Evolutionary conservation across 2,329 filamentous ascomycete species (phyloP).

Genomic region (Myotisia sp.): DNA sequence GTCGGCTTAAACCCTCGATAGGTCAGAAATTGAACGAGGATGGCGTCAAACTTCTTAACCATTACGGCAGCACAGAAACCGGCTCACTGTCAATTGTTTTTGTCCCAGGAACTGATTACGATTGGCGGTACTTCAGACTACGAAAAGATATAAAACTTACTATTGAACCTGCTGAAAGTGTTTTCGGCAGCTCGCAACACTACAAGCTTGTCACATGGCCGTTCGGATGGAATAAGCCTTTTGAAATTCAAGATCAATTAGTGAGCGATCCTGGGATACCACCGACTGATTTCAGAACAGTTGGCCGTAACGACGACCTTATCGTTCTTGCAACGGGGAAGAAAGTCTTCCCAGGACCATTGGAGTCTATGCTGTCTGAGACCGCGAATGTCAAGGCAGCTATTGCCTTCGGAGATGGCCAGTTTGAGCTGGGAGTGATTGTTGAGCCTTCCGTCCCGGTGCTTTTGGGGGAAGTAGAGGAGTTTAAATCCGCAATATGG

Average conservation of each 20-base stretch:
- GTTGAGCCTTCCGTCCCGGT: not conserved
- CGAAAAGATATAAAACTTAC: not conserved
- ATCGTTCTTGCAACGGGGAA: not conserved
- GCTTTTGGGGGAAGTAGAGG: not conserved
- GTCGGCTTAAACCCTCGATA: not conserved
- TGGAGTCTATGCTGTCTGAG: not conserved
- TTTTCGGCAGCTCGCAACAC: not conserved
- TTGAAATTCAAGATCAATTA: not conserved
- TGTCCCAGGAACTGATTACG: not conserved
- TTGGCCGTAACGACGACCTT: not conserved
- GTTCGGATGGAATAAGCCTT: not conserved
- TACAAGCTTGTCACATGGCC: not conserved
- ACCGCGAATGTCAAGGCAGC: not conserved
- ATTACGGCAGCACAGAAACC: not conserved
- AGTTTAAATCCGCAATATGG: not conserved
- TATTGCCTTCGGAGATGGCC: not conserved
- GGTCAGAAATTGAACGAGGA: not conserved
- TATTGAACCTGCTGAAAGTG: not conserved
- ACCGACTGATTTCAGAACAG: not conserved
- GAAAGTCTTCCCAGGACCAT: not conserved
- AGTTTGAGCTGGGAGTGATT: not conserved
- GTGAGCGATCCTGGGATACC: not conserved
- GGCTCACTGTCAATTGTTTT: not conserved
- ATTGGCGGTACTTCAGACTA: not conserved
- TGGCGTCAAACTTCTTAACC: not conserved